Percentiles rank a stretch among this genome's conserved stretches.
Evolutionary conservation across 2,329 filamentous ascomycete species (phyloP).

Genomic region (Aspergillus sp.): DNA sequence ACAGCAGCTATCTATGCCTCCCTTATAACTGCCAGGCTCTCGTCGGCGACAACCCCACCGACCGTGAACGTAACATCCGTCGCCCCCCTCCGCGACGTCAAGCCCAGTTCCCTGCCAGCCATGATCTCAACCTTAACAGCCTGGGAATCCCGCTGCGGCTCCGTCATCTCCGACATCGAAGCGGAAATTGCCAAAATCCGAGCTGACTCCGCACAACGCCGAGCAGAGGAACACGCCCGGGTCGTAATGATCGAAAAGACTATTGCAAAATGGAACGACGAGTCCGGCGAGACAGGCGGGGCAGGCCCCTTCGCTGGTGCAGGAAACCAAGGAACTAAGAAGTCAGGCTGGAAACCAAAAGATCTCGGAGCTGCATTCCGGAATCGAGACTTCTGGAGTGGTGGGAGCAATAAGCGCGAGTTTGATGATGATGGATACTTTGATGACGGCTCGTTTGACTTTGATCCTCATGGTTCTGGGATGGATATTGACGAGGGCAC

Average conservation of each 20-base stretch:
- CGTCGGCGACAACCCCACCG: constrained; percentile 77
- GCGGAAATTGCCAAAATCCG: constrained; percentile 69
- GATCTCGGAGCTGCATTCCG: constrained; percentile 11
- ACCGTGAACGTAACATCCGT: constrained; percentile 77
- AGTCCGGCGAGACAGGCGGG: constrained; percentile 14
- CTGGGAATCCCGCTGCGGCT: constrained; percentile 78
- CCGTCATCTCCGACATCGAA: constrained; percentile 73
- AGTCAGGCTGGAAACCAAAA: constrained; percentile 11
- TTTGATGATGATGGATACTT: constrained; percentile 40
- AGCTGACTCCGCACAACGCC: constrained; percentile 54
- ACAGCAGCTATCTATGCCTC: constrained; percentile 85
- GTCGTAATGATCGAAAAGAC: constrained; percentile 52
- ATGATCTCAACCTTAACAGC: constrained; percentile 68
- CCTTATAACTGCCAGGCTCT: constrained; percentile 78
- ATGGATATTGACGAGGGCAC: constrained; percentile 44
- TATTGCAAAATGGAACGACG: constrained; percentile 39
- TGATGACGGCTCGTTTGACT: constrained; percentile 32
- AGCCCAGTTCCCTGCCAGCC: constrained; percentile 66
- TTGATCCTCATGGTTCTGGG: constrained; percentile 27
- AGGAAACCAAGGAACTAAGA: constrained; percentile 8
- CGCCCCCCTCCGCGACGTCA: constrained; percentile 81
- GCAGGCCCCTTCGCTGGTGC: not conserved
- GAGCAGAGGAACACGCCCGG: constrained; percentile 51
- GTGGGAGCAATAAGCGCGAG: constrained; percentile 42
- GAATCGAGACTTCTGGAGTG: constrained; percentile 12